Percentiles rank a stretch among this genome's conserved stretches.
Conservation (phyloP, 768 basidiomycete genomes). For the Podaxis mareebaensis region DNA sequence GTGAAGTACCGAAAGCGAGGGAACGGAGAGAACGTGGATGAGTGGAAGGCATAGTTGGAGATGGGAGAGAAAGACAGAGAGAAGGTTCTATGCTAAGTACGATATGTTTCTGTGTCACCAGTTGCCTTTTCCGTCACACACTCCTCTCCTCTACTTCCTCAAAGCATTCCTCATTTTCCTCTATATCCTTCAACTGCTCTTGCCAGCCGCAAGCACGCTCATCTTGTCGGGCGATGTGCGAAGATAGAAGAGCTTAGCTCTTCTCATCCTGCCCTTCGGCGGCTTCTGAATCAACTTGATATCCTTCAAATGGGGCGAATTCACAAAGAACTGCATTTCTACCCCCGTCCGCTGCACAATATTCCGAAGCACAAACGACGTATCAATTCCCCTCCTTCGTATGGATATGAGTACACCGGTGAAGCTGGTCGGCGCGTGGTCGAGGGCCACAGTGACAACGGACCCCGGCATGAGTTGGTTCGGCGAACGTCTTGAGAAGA, state of each 20-base stretch:
- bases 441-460: slow-evolving; percentile 77
- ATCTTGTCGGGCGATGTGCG: slow-evolving; percentile 85
- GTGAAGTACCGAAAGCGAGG: slow-evolving; percentile 47
- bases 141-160: neutral
- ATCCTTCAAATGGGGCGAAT: slow-evolving; percentile 84
- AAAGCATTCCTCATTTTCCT: neutral
- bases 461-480: slow-evolving; percentile 78
- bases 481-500: slow-evolving; percentile 73
- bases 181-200: slow-evolving; percentile 13
- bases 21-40: slow-evolving; percentile 59
- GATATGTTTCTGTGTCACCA: slow-evolving; percentile 9
- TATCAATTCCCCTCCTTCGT: slow-evolving; percentile 81
- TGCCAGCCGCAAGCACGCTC: slow-evolving; percentile 62
- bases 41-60: slow-evolving; percentile 38
- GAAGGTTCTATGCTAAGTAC: neutral
- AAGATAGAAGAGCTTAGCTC: slow-evolving; percentile 83
- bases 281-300: slow-evolving; percentile 77
- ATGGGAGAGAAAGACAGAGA: slow-evolving; percentile 8
- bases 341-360: slow-evolving; percentile 89
- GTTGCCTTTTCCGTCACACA: slow-evolving; percentile 14
- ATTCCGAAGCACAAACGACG: slow-evolving; percentile 87
- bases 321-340: slow-evolving; percentile 89
- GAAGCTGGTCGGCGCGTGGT: slow-evolving; percentile 79
- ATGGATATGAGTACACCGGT: slow-evolving; percentile 87
- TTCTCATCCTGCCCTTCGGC: slow-evolving; percentile 60